phyloP scores from a whole-genome alignment of 2,329 filamentous ascomycete genomes.

The Aureobasidium uvarum region DNA sequence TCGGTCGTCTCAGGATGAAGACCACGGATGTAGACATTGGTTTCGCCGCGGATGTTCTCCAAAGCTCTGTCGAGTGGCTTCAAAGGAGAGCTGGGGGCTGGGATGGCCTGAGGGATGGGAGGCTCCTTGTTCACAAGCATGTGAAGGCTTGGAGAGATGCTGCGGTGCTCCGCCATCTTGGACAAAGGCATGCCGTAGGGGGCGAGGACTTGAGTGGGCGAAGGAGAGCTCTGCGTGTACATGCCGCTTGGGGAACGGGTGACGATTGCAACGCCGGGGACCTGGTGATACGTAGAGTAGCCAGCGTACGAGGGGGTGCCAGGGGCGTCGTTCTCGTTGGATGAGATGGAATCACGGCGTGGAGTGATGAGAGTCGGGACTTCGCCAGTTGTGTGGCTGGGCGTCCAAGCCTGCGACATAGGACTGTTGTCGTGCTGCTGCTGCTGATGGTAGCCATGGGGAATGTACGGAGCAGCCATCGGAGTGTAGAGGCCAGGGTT shows the following conservation, averaged over 20 bases:
- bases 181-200: conserved; percentile 44
- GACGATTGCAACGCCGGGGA: conserved; percentile 46
- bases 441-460: conserved; percentile 45
- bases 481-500: conserved; percentile 48
- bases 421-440: conserved; percentile 48
- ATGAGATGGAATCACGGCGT: conserved; percentile 53
- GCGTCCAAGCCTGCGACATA: conserved; percentile 48
- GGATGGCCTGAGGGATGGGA: conserved; percentile 80
- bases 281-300: conserved; percentile 42
- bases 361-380: conserved; percentile 53
- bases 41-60: conserved; percentile 91
- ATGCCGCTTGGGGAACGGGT: conserved; percentile 52
- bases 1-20: conserved; percentile 95
- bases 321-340: conserved; percentile 53
- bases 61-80: conserved; percentile 92
- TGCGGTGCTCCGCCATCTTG: conserved; percentile 41
- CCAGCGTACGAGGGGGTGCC: conserved; percentile 49
- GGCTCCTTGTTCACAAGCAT: conserved; percentile 65
- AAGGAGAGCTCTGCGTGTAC: conserved; percentile 52
- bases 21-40: conserved; percentile 97
- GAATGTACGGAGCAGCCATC: conserved; percentile 44
- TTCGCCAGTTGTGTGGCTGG: conserved; percentile 46
- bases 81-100: conserved; percentile 79
- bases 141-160: conserved; percentile 48
- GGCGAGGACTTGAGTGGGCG: conserved; percentile 49